These are phyloP conservation scores for Phialophora expanda DNA, from an alignment of 2,329 filamentous ascomycete species.

Conservation along the genomic window DNA sequence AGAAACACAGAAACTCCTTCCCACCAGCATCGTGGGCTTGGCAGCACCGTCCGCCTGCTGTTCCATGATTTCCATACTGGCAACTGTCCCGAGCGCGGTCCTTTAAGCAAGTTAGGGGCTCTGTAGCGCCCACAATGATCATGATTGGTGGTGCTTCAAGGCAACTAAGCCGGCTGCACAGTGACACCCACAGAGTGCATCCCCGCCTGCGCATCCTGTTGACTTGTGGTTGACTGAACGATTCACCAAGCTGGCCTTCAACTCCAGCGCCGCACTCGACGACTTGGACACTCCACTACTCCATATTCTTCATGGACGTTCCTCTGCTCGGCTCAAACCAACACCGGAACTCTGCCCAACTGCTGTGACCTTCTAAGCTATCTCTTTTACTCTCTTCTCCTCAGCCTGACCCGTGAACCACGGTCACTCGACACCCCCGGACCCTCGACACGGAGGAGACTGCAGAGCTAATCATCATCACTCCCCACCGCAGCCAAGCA, in stretches of 20 bases:
- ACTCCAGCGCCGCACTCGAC: conserved; percentile 19
- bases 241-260: conserved; percentile 14
- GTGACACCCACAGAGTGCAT: conserved; percentile 9
- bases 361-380: conserved; percentile 7
- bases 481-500: conserved; percentile 11
- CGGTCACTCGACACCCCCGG: conserved; percentile 8
- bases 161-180: conserved; percentile 14
- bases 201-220: conserved; percentile 12
- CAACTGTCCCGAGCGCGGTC: conserved; percentile 7
- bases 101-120: neutral
- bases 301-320: conserved; percentile 25
- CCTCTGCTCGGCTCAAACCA: conserved; percentile 20
- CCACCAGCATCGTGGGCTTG: neutral
- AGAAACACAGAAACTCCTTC: neutral
- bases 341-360: conserved; percentile 3
- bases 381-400: conserved; percentile 6
- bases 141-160: neutral
- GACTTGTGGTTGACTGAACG: conserved; percentile 6
- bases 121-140: neutral
- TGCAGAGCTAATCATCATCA: conserved; percentile 12
- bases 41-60: neutral
- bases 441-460: conserved; percentile 9
- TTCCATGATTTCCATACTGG: neutral
- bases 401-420: conserved; percentile 5
- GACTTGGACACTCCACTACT: conserved; percentile 9